Evolutionary conservation across 169 alveolate species (phyloP), one percentile per base, ranked within the genome.

Genomic region (Eimeria acervulina): DNA sequence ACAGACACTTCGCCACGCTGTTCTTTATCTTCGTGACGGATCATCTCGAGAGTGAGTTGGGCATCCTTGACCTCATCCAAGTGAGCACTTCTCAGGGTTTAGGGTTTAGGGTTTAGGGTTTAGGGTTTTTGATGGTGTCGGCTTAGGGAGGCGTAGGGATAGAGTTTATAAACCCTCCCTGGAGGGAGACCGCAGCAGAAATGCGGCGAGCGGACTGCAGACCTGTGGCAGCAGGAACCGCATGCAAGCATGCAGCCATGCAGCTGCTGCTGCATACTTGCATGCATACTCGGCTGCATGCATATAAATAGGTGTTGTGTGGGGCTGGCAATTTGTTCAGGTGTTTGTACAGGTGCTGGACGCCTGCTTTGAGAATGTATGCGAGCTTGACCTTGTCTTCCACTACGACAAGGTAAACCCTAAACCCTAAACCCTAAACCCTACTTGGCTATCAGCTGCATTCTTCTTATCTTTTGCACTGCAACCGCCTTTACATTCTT

Each of bases 351-450:
- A 97, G 85, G 98, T 96, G 44, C 95, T 98, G 44, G 99, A 98
- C 94, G 96, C 97, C 52, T 95, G 97, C 90, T 98, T 98, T 94
- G 99, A 98, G 95, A 98, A 98, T 94, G 99, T 98, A 26, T 98
- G 99, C 94, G 99, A 98, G 95, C 97, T 98, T 8, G 99, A 98
- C 83, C 96, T 98, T 91, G 97, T 98, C 96, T 98, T 98, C 95
- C 98, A 98, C 95, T 98, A 98, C 91, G 99, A 98, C 63, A 98
- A 98, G 98, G 98, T 97, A 47, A 13, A 19, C 26, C 66, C 17
- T 19, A 55, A 55, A 55, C 66, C 66, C 66, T 55, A 55, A 55
- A 55, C 66, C 66, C 66, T 55, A 55, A 55, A 55, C 66, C 66
- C 66, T 55, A 55, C 5, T 47, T 47, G 19, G 5, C 12, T 47